Percentiles rank a stretch among this genome's conserved stretches.
These are phyloP conservation scores for Scheffersomyces illinoinensis DNA, from an alignment of 1,139 yeast species.

Conservation along the genomic window DNA sequence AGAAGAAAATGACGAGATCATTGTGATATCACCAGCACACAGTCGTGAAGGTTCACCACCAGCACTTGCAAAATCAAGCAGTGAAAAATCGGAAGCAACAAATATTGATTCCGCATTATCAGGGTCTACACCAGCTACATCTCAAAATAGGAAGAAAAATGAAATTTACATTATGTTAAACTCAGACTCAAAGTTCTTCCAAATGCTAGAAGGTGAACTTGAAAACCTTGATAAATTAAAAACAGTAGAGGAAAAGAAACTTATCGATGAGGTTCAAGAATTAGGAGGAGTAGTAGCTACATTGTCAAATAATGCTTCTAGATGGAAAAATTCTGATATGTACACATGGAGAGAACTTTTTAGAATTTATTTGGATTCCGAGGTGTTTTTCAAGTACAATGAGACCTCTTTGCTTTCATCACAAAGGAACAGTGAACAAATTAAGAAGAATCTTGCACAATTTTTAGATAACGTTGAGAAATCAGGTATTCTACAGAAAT, in stretches of 20 bases:
- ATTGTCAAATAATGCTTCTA: conserved; percentile 28
- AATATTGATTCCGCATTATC: not conserved
- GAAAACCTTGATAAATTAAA: conserved; percentile 50
- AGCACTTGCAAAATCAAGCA: conserved; percentile 2
- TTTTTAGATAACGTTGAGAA: conserved; percentile 48
- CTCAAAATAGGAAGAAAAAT: conserved; percentile 13
- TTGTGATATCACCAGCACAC: conserved; percentile 20
- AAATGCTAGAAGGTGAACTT: conserved; percentile 58
- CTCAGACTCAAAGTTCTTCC: conserved; percentile 55
- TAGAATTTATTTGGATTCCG: conserved; percentile 63
- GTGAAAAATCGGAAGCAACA: not conserved
- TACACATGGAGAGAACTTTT: conserved; percentile 74
- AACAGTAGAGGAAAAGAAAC: conserved; percentile 42
- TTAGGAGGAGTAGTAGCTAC: conserved; percentile 41
- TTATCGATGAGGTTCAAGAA: conserved; percentile 43
- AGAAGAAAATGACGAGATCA: conserved; percentile 17
- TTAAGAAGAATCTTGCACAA: conserved; percentile 39
- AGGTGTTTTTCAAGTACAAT: conserved; percentile 61
- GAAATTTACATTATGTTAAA: conserved; percentile 41
- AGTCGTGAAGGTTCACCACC: conserved; percentile 10
- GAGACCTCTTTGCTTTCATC: conserved; percentile 44
- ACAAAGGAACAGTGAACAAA: conserved; percentile 36
- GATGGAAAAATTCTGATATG: conserved; percentile 51
- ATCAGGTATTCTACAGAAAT: conserved; percentile 39
- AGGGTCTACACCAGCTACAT: not conserved